phyloP scores from a whole-genome alignment of 2,329 filamentous ascomycete genomes.

The Ambrosiella xylebori region DNA sequence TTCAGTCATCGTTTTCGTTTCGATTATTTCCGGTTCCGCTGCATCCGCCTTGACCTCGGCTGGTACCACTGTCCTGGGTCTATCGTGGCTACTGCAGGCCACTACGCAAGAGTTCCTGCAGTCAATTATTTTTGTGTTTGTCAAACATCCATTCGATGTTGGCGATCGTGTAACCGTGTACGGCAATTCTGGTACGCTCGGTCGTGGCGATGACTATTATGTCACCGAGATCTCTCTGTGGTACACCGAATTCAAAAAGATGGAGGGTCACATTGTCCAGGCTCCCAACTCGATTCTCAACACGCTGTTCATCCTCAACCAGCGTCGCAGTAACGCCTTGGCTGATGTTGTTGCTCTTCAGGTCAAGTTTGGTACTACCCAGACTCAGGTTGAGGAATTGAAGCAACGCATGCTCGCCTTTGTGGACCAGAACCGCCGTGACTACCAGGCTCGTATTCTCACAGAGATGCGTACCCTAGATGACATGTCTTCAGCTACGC shows the following conservation, averaged over 20 bases:
- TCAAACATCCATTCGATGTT: conserved; percentile 95
- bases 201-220: conserved; percentile 83
- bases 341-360: conserved; percentile 72
- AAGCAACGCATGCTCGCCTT: conserved; percentile 69
- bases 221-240: conserved; percentile 86
- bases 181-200: conserved; percentile 63
- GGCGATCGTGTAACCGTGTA: conserved; percentile 87
- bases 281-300: conserved; percentile 91
- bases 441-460: conserved; percentile 72
- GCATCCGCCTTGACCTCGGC: conserved; percentile 79
- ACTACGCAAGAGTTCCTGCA: conserved; percentile 91
- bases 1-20: conserved; percentile 70
- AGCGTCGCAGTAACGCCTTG: conserved; percentile 72
- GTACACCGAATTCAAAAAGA: conserved; percentile 97
- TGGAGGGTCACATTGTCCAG: conserved; percentile 91
- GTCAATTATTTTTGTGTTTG: conserved; percentile 86
- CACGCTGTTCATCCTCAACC: conserved; percentile 85
- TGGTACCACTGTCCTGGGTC: conserved; percentile 69
- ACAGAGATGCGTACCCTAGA: conserved; percentile 67
- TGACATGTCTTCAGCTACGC: conserved; percentile 67
- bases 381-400: conserved; percentile 67
- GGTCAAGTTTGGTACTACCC: conserved; percentile 75
- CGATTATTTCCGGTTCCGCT: conserved; percentile 78
- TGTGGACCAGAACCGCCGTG: conserved; percentile 68
- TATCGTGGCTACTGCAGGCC: conserved; percentile 83